Percentiles rank a stretch among this genome's conserved stretches.
Conservation (phyloP, 2,329 filamentous ascomycete genomes). For the Arthroderma uncinatum region DNA sequence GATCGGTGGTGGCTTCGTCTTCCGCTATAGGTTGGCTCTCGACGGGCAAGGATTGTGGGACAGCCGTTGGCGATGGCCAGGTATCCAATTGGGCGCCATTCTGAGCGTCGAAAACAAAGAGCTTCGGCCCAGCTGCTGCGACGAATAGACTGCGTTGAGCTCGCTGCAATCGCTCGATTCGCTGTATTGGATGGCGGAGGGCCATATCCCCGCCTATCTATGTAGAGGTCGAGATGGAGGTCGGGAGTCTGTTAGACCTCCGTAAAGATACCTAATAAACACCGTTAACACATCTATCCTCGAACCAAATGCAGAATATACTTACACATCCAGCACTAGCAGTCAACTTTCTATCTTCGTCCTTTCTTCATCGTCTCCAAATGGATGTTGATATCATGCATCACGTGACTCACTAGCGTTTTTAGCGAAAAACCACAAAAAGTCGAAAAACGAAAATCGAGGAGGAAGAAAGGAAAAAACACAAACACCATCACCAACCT, state of each 20-base stretch:
- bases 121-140: constrained; percentile 59
- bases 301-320: neutral
- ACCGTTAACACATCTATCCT: neutral
- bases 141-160: constrained; percentile 45
- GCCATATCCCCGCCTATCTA: constrained; percentile 21
- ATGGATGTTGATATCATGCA: too few species aligned
- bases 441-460: constrained; percentile 9
- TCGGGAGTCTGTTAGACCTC: neutral
- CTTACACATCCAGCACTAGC: neutral
- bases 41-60: neutral
- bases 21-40: neutral
- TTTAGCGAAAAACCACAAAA: constrained; percentile 16
- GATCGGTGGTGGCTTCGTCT: neutral
- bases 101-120: constrained; percentile 55
- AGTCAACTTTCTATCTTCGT: neutral
- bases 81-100: constrained; percentile 48
- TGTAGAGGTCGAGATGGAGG: neutral
- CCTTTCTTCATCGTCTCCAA: neutral
- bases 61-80: constrained; percentile 39
- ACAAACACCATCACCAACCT: neutral
- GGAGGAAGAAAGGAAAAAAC: neutral
- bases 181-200: constrained; percentile 50
- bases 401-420: constrained; percentile 29
- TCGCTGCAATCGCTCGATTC: constrained; percentile 38
- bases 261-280: neutral